Evolutionary conservation across 2,329 filamentous ascomycete species (phyloP), one percentile per base, ranked within the genome.

Genomic region (Geosmithia morbida): DNA sequence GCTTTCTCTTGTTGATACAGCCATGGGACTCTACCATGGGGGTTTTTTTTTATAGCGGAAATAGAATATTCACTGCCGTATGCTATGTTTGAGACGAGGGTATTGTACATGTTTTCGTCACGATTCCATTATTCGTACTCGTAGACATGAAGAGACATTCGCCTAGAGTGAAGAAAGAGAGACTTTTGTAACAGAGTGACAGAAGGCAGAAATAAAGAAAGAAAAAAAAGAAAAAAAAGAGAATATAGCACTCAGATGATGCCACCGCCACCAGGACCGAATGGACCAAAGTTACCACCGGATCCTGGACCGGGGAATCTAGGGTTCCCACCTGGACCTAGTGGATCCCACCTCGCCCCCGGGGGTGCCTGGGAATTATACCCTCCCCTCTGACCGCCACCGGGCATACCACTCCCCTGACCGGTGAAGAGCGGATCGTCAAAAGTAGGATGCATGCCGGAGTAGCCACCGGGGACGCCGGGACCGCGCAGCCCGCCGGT

Each of bases 391-490:
- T 52, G 49, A 7, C 52, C 55, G 0, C 61, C 69, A 37, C 65
- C 63, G 2, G 70, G 63, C 7, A 60, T 67, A 1, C 64, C 63
- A 10, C 68, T 64, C 7, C 68, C 68, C 10, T 62, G 64, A 0
- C 81, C 83, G 6, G 74, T 74, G 59, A 95, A 95, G 44, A 96
- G 64, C 7, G 87, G 87, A 59, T 97, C 89, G 56, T 95, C 87
- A 60, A 95, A 92, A 0, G 89, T 94, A 1, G 92, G 92, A 63
- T 96, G 86, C 92, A 98, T 98, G 1, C 92, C 92, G 13, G 83
- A 80, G 11, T 75, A 75, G 18, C 80, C 75, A 14, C 78, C 76
- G 1, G 71, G 22, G 69, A 72, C 66, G 19, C 71, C 69, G 5
- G 79, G 63, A 0, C 77, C 74, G 18, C 71, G 69, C 5, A 79